Evolutionary conservation across 2,329 filamentous ascomycete genomes (phyloP).

Genomic region (Ophioceras dolichostomum): DNA sequence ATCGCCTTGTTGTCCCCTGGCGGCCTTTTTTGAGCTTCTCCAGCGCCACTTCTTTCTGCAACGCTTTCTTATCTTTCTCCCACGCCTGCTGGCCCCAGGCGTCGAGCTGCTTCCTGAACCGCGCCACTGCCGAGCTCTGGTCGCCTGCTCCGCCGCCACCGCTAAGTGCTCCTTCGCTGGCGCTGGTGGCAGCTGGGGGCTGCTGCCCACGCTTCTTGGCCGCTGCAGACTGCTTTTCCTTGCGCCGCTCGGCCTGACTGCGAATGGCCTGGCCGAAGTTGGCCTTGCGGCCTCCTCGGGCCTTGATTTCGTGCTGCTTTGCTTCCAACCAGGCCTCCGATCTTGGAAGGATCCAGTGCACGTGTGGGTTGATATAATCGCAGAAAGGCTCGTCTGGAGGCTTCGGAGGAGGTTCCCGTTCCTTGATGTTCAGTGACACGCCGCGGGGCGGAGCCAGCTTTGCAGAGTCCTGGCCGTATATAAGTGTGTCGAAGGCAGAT

Average conservation of each 20-base stretch:
- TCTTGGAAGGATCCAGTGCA: constrained; percentile 30
- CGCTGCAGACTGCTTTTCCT: too few species aligned
- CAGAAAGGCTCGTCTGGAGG: constrained; percentile 21
- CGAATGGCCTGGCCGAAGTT: constrained; percentile 33
- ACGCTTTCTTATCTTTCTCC: constrained; percentile 3
- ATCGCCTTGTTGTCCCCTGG: too few species aligned
- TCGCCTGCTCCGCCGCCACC: background rate
- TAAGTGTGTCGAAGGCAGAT: constrained; percentile 11
- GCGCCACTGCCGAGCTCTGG: constrained; percentile 9
- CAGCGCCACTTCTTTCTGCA: too few species aligned
- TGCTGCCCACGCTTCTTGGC: constrained; percentile 33
- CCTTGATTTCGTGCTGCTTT: constrained; percentile 37
- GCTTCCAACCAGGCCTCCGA: constrained; percentile 30
- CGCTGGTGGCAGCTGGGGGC: background rate
- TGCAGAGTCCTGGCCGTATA: constrained; percentile 14
- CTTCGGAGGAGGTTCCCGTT: constrained; percentile 7
- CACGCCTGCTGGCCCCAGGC: constrained; percentile 1
- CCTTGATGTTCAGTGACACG: constrained; percentile 6
- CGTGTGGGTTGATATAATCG: constrained; percentile 35
- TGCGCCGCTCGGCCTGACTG: constrained; percentile 20
- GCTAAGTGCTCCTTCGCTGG: too few species aligned
- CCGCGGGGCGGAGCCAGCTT: constrained; percentile 9
- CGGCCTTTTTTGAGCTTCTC: too few species aligned
- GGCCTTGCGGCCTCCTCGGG: constrained; percentile 34
- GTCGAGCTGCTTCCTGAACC: constrained; percentile 15